Evolutionary conservation across 495 filamentous ascomycete genomes (phyloP).

Genomic region (Haplographium delicatum): DNA sequence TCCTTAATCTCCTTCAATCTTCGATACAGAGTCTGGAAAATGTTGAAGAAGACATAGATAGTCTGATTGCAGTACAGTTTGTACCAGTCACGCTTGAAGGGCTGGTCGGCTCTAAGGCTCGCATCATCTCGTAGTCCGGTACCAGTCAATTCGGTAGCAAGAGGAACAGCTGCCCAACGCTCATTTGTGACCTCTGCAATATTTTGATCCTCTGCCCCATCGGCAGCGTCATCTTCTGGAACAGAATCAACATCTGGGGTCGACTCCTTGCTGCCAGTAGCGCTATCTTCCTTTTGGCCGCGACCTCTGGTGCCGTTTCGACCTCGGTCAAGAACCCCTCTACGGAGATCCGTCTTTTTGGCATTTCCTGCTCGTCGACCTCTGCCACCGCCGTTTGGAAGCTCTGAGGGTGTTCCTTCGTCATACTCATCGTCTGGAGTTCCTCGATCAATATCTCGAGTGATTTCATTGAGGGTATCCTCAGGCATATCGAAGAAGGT

Average conservation of each 20-base stretch:
- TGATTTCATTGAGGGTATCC: conserved; percentile 67
- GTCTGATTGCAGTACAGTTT: conserved; percentile 85
- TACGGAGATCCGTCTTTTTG: conserved; percentile 75
- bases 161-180: conserved; percentile 45
- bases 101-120: conserved; percentile 70
- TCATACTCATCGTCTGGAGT: conserved; percentile 65
- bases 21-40: conserved; percentile 83
- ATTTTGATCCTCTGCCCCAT: conserved; percentile 40
- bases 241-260: conserved; percentile 76
- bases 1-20: conserved; percentile 78
- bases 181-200: conserved; percentile 49
- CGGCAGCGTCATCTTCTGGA: conserved; percentile 56
- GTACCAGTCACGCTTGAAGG: conserved; percentile 71
- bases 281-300: conserved; percentile 68
- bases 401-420: conserved; percentile 47
- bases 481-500: conserved; percentile 82
- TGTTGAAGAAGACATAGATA: conserved; percentile 88
- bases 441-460: conserved; percentile 63
- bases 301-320: conserved; percentile 57
- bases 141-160: conserved; percentile 34
- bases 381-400: conserved; percentile 55
- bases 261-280: conserved; percentile 71
- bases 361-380: conserved; percentile 54
- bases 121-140: conserved; percentile 40
- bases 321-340: conserved; percentile 75